A percentile compares a stretch with the other conserved stretches of the same genome.
Evolutionary conservation across 129 eudicot genomes (phyloP).

Genomic region (Oenanthe sinensis): DNA sequence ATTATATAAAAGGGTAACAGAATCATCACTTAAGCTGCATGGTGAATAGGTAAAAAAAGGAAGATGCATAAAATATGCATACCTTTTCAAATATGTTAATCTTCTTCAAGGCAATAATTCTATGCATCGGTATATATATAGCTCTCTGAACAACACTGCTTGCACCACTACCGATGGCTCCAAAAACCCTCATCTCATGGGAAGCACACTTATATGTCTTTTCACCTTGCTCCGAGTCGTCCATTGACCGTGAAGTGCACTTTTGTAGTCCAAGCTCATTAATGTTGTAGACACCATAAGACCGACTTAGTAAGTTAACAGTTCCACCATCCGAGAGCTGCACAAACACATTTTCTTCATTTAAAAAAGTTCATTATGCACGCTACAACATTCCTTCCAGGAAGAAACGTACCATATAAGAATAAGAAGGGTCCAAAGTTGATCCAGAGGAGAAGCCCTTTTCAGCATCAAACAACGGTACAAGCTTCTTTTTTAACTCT

Average conservation of each 20-base stretch:
- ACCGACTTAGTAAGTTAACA: constrained; percentile 78
- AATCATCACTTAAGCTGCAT: background rate
- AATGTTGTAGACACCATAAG: constrained; percentile 88
- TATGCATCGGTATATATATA: constrained; percentile 82
- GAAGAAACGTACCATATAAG: constrained; percentile 44
- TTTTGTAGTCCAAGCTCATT: constrained; percentile 94
- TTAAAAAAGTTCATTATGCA: background rate
- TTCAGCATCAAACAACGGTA: constrained; percentile 93
- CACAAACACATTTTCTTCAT: constrained; percentile 10
- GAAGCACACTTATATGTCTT: constrained; percentile 86
- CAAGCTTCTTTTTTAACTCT: constrained; percentile 85
- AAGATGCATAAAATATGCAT: background rate
- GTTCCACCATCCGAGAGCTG: constrained; percentile 87
- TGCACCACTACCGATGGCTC: constrained; percentile 96
- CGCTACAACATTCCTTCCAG: background rate
- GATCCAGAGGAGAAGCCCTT: constrained; percentile 82
- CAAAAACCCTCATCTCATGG: constrained; percentile 91
- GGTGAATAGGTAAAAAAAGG: background rate
- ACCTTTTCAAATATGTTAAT: constrained; percentile 97
- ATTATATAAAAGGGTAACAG: background rate
- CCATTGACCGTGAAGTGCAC: constrained; percentile 57
- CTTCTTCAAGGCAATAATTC: constrained; percentile 91
- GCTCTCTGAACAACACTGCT: constrained; percentile 99
- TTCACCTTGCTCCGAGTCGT: constrained; percentile 57
- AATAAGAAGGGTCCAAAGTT: constrained; percentile 65